Evolutionary conservation across 805 yeast genomes (phyloP), one percentile per base, ranked within the genome.

Genomic region (Hanseniaspora singularis): DNA sequence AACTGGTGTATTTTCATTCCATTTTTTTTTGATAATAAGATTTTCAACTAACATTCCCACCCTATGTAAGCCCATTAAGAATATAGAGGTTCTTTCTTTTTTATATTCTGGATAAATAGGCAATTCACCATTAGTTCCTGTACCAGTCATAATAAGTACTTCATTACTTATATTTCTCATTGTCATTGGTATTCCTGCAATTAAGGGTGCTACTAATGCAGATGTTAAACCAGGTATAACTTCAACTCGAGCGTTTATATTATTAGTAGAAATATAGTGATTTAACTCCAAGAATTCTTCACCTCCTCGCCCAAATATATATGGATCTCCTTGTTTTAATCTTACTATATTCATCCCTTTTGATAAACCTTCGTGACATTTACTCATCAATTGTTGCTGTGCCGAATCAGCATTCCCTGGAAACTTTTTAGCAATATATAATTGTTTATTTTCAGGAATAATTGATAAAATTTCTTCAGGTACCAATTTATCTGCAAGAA

Each of bases 331-430:
- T 64, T 89, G 97, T 62, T 89, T 89, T 54, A 89, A 71, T 50
- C 97, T 70, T 2, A 89, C 94, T 1, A 89, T 95, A 49, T 75
- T 76, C 55, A 75, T 70, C 14, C 96, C 96, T 43, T 70, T 62
- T 23, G 67, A 53, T 22, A 86, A 61, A 0, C 78, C 80, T 28
- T 70, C 71, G 15, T 89, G 63, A 0, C 95, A 96, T 52, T 79
- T 60, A n/a, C 70, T 66, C 28, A 86, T 65, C 37, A 89, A 69
- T 62, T 89, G 95, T 50, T 81, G 73, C 62, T 89, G 97, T 0
- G 97, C 97, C 40, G 73, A 73, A 57, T 87, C 96, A 1, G 97
- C 96, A 60, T 89, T 89, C 1, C 97, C 97, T 2, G 97, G 97
- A 64, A 87, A 89, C 62, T 89, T 89, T 33, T 86, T 72, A 1